Evolutionary conservation across 495 filamentous ascomycete genomes (phyloP), one percentile per base, ranked within the genome.

Genomic region (Ascobolus immersus): DNA sequence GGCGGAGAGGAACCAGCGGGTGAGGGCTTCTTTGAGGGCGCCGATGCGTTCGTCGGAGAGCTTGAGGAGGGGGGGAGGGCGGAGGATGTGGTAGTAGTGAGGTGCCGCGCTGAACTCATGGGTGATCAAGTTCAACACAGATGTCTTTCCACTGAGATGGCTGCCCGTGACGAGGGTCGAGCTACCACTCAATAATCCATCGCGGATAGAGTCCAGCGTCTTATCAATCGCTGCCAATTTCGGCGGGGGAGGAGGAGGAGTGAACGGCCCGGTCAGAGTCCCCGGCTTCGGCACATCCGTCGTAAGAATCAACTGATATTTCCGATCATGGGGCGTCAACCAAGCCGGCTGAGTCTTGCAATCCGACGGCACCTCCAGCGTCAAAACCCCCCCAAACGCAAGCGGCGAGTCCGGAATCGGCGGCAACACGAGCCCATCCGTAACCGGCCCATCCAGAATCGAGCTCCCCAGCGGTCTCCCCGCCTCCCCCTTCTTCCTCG

Each of bases 141-240:
- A 67, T 10, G 78, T 76, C 56, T 96, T 96, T 24, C 86, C 86
- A 21, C 80, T 66, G 2, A 89, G 84, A 24, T 89, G 65, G 4
- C 77, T 78, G 18, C 86, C 86, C 0, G 79, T 79, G 25, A 96
- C 48, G 13, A 96, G 59, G 5, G 92, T 74, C 0, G 89, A 93
- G 0, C 81, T 91, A 36, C n/a, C n/a, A n/a, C n/a, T n/a, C n/a
- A n/a, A n/a, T n/a, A n/a, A n/a, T n/a, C n/a, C n/a, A n/a, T n/a
- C n/a, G n/a, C n/a, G n/a, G n/a, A n/a, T n/a, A n/a, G n/a, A n/a
- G n/a, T n/a, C n/a, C n/a, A n/a, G n/a, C n/a, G n/a, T n/a, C n/a
- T n/a, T n/a, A n/a, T n/a, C n/a, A n/a, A n/a, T n/a, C n/a, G n/a
- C n/a, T n/a, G n/a, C n/a, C n/a, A n/a, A n/a, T n/a, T n/a, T n/a